Percentiles rank a stretch among this genome's conserved stretches.
Evolutionary conservation across 73 alveolate genomes (phyloP).

Genomic region (Paramecium sexaurelia): DNA sequence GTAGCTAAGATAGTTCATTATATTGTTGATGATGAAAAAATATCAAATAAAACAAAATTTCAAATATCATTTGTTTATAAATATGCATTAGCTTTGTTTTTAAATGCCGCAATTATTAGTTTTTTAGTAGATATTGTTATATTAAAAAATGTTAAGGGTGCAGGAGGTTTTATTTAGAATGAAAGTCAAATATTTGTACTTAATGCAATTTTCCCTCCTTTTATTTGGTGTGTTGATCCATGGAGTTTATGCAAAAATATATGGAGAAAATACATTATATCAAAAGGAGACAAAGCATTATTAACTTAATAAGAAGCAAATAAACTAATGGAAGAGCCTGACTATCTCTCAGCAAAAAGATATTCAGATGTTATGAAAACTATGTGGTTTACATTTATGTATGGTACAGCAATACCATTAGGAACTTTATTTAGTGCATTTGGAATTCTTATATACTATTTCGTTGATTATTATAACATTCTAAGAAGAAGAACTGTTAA

Average conservation of each 20-base stretch:
- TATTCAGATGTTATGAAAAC: slow-evolving; percentile 70
- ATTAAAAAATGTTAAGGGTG: slow-evolving; percentile 52
- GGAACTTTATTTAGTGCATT: slow-evolving; percentile 59
- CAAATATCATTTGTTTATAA: slow-evolving; percentile 49
- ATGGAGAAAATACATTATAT: slow-evolving; percentile 28
- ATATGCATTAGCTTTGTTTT: slow-evolving; percentile 56
- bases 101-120: slow-evolving; percentile 64
- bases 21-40: slow-evolving; percentile 64
- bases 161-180: slow-evolving; percentile 61
- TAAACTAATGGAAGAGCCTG: slow-evolving; percentile 64
- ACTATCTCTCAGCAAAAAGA: slow-evolving; percentile 64
- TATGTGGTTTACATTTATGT: slow-evolving; percentile 69
- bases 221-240: slow-evolving; percentile 66
- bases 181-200: slow-evolving; percentile 55
- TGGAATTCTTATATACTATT: slow-evolving; percentile 54
- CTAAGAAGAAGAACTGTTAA: slow-evolving; percentile 64
- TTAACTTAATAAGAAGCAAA: slow-evolving; percentile 69
- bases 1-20: slow-evolving; percentile 60
- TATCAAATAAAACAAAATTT: slow-evolving; percentile 63
- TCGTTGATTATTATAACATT: slow-evolving; percentile 60
- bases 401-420: slow-evolving; percentile 64
- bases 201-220: slow-evolving; percentile 64
- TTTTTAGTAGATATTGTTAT: slow-evolving; percentile 62
- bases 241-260: slow-evolving; percentile 53
- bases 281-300: slow-evolving; percentile 30